Evolutionary conservation across 2,329 filamentous ascomycete genomes (phyloP), one percentile per base, ranked within the genome.

Genomic region (Lachnellula subtilissima): DNA sequence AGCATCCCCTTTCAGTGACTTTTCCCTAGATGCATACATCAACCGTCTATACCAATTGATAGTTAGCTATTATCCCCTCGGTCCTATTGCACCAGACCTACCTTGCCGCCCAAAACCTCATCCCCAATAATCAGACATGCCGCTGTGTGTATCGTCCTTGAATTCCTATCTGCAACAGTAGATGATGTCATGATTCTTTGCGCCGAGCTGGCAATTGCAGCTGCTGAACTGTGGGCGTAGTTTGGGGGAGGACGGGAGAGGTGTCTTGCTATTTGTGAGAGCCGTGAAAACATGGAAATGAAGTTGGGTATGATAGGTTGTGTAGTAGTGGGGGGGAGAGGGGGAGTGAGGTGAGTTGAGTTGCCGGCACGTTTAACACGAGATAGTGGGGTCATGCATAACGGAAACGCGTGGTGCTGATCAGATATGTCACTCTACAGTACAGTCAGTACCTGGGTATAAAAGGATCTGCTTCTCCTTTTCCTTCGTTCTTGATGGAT

Each of bases 71-170:
- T 72, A 70, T 74, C 50, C 28, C 48, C 15, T 7, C 12, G 19
- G n/a, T 23, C 35, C 5, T 14, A 40, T 25, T 48, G 19, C 8
- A 7, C 9, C 28, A 61, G 25, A 68, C 76, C 61, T 71, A 91
- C 92, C 87, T 97, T 97, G 66, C 94, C 93, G 22, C 91, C 92
- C 4, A 97, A 79, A 5, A 97, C 91, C 73, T 97, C 93, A 74
- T 97, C 93, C n/a, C 93, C 93, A 66, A 99, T 97, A 58, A 99
- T 91, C 61, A 97, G 75, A 72, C 91, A 96, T 55, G 88, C 93
- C 11, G 93, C 94, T 48, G 92, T 97, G 69, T 91, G 86, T 64
- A 97, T 95, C 58, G 81, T 85, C 68, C 85, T 79, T 65, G 80
- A 76, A 67, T 79, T 80, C 61, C 81, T 78, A 57, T 79, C 76